Base-by-base conservation (phyloP, 23 red algal genomes). In the Gracilaria vermiculophylla region DNA sequence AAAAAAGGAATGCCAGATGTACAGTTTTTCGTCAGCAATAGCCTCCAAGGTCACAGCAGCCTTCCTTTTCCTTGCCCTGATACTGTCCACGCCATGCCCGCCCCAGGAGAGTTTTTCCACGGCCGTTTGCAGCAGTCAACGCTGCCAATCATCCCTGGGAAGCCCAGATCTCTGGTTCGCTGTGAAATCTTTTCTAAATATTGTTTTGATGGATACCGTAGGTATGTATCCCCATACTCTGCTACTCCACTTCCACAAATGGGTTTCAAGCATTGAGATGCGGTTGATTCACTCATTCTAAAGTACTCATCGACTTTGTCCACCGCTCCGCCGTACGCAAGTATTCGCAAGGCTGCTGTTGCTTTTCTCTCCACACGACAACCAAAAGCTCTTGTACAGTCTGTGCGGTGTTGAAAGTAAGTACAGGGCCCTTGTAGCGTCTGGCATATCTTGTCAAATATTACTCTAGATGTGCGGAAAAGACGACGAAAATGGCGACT, bases 101-200 rank as follows among this genome's bases (percentile, higher is more conserved):
- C 82, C 11, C 17, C 45, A 23, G 82, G 82, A 57, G n/a, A 72
- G 53, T 74, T 73, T 23, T 51, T 55, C 65, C 62, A 87, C 6
- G 40, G 23, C 1, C 62, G 74, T 40, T 75, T 61, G 39, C 41
- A 48, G 43, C 82, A 87, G 24, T 87, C 82, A 39, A 87, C 36
- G 65, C 64, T 57, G 16, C 82, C 82, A 56, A 87, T 49, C 47
- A 53, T 62, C 6, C 82, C 62, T 21, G 64, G 82, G 20, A 74
- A 62, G 7, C 82, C 82, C 15, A 50, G 17, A 7, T 25, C 17
- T 7, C 19, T n/a, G 13, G 56, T 48, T 40, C 53, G 11, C 0
- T 47, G 27, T 20, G 54, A 44, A 7, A 56, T 28, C 14, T 35
- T 36, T 31, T 55, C 8, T 0, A 76, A 44, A 39, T 87, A 62